A percentile compares a stretch with the other conserved stretches of the same genome.
phyloP scores from a whole-genome alignment of 345 rosid species.

The Citrus australasica region DNA sequence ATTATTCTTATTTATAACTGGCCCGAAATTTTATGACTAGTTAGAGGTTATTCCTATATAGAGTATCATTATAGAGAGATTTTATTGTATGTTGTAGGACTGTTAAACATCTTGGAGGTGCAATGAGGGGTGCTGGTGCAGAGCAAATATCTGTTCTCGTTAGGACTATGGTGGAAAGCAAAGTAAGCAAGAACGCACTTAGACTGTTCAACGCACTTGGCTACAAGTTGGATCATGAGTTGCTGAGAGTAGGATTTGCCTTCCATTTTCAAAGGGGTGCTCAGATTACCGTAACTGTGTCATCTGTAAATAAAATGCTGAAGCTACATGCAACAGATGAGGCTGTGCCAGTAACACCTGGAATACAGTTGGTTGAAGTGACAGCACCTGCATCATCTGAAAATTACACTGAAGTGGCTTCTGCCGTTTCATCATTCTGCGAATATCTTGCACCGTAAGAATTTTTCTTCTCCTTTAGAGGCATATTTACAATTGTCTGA shows the following conservation, averaged over 20 bases:
- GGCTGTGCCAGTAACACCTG: conserved; percentile 88
- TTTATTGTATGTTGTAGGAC: conserved; percentile 43
- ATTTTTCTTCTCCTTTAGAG: background rate
- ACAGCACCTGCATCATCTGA: conserved; percentile 90
- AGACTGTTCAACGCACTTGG: conserved; percentile 77
- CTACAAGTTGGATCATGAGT: conserved; percentile 90
- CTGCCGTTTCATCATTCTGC: conserved; percentile 82
- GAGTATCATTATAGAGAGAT: too few relatives aligned
- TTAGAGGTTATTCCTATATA: too few relatives aligned
- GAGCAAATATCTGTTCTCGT: conserved; percentile 88
- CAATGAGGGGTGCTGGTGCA: conserved; percentile 90
- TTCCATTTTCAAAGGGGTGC: conserved; percentile 82
- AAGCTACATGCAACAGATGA: conserved; percentile 86
- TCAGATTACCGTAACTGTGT: conserved; percentile 69
- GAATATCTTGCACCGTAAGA: conserved; percentile 97
- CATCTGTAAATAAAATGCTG: conserved; percentile 80
- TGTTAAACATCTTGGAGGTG: conserved; percentile 89
- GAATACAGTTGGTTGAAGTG: conserved; percentile 96
- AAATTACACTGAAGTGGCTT: conserved; percentile 74
- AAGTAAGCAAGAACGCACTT: conserved; percentile 92
- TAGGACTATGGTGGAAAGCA: conserved; percentile 81
- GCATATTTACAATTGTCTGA: background rate
- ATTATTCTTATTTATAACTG: too few relatives aligned
- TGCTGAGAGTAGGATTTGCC: conserved; percentile 83
- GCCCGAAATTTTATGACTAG: too few relatives aligned